phyloP scores from a whole-genome alignment of 2,329 filamentous ascomycete genomes.

The Aspergillus uvarum region DNA sequence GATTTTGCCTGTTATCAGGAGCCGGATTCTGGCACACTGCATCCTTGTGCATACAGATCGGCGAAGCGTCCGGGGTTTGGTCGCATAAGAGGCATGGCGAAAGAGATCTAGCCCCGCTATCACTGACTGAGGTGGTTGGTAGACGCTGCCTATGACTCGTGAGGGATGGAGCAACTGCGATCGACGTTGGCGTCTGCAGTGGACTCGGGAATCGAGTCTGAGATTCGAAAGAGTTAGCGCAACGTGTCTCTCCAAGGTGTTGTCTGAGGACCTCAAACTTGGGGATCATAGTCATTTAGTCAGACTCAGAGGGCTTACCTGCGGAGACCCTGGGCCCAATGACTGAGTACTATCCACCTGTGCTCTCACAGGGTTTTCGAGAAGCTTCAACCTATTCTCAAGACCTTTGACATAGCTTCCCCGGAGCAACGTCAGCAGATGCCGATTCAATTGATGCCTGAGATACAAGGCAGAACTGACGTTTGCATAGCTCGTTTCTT shows the following conservation, averaged over 20 bases:
- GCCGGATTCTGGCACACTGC: background rate
- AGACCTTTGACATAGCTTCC: constrained; percentile 30
- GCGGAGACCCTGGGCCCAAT: constrained; percentile 7
- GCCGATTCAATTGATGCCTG: background rate
- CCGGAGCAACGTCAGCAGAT: background rate
- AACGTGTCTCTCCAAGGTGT: background rate
- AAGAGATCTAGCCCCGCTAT: background rate
- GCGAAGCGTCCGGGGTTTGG: background rate
- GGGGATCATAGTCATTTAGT: background rate
- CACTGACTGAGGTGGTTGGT: background rate
- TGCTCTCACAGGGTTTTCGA: constrained; percentile 19
- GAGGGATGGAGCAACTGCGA: background rate
- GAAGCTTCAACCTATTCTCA: constrained; percentile 27
- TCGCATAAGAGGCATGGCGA: background rate
- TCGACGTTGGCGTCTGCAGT: background rate
- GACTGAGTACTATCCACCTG: background rate
- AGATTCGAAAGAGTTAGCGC: background rate
- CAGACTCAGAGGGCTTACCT: constrained; percentile 10
- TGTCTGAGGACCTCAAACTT: too few relatives aligned
- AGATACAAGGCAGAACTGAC: constrained; percentile 12
- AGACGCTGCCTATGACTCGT: background rate
- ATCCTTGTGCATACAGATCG: background rate
- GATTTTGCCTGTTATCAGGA: background rate
- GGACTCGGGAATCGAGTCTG: background rate
- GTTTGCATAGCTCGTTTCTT: constrained; percentile 28